phyloP scores from a whole-genome alignment of 805 yeast species.

The Jamesozyma rosinii region DNA sequence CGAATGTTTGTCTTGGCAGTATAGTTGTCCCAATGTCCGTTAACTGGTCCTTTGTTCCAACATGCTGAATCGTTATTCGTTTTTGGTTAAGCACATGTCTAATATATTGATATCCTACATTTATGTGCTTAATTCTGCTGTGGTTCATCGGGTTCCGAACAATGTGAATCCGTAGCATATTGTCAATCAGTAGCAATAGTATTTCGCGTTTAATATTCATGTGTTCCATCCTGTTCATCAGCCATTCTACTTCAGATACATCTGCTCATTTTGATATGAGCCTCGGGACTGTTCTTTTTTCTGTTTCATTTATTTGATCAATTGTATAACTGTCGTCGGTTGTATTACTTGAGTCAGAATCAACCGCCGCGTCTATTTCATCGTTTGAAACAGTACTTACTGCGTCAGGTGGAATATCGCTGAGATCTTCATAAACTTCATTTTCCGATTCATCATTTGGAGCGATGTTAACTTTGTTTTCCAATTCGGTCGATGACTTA shows the following conservation, averaged over 20 bases:
- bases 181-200: neutral
- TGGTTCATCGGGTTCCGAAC: neutral
- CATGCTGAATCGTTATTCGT: neutral
- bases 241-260: constrained; percentile 1
- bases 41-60: neutral
- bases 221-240: neutral
- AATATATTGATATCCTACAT: neutral
- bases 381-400: no score
- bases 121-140: neutral
- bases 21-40: neutral
- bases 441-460: no score
- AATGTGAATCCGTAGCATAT: neutral
- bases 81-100: neutral
- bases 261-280: no score
- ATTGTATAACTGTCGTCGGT: no score
- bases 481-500: no score
- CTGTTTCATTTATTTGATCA: no score
- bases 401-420: no score
- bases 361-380: no score
- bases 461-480: no score
- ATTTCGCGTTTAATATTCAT: neutral
- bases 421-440: no score
- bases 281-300: no score
- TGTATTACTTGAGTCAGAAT: no score
- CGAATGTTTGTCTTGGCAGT: neutral